Evolutionary conservation across 2,329 filamentous ascomycete genomes (phyloP), one percentile per base, ranked within the genome.

Genomic region (Juglanconis sp.): DNA sequence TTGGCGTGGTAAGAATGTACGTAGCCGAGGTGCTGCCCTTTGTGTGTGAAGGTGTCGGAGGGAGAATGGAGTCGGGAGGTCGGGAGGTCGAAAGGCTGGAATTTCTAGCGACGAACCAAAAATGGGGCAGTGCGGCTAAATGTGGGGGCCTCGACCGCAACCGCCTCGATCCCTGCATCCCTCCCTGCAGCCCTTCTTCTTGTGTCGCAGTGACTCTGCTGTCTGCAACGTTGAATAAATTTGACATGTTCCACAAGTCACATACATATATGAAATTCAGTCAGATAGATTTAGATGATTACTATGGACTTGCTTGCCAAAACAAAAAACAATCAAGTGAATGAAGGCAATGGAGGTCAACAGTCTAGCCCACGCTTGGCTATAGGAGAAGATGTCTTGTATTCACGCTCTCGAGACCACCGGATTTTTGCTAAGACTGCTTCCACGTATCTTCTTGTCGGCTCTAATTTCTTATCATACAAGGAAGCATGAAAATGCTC

Each of bases 1-100:
- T 34, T 64, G 52, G 53, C 44, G 38, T 57, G 51, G 52, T 34
- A 13, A 36, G 11, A 36, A 2, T 36, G 35, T 38, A 7, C 7
- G 35, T 38, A 51, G 36, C 8, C 34, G 34, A 31, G 9, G 9
- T 15, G 6, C 35, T 6, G 9, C 24, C 17, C 36, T 38, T 38
- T 42, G 31, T 57, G 47, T 51, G 54, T 40, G 44, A 32, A 57
- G 42, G 15, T 46, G 59, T 56, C 40, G 52, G 42, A 48, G 31
- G 48, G 63, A 54, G 17, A 24, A 24, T 46, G 13, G 42, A 48
- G 36, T 63, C 53, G 46, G 17, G 17, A 24, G 17, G 17, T 58
- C 61, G 55, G 46, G 62, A 56, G 7, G 7, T 58, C 61, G 55
- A 51, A 59, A 48, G 53, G 53, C 53, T 38, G 53, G 53, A 56